A percentile compares a stretch with the other conserved stretches of the same genome.
These are phyloP conservation scores for Sphagnum fallax DNA, from an alignment of 228 moss, liverwort and hornwort species.

Conservation along the genomic window DNA sequence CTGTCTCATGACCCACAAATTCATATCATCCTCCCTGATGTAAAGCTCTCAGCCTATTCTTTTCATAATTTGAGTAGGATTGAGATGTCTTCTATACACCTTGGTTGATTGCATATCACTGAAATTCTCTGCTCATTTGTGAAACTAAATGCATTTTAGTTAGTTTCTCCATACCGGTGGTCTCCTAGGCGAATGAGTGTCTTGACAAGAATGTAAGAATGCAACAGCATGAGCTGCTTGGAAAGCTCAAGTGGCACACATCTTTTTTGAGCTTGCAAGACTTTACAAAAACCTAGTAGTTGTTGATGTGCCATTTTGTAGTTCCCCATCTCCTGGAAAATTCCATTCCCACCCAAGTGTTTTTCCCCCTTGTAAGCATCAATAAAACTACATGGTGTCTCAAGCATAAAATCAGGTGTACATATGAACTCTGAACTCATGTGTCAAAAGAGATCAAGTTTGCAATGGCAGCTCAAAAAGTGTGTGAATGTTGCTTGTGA, in stretches of 20 bases:
- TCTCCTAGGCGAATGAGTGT: slow-evolving; percentile 54
- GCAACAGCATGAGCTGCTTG: slow-evolving; percentile 65
- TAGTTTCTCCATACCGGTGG: slow-evolving; percentile 33
- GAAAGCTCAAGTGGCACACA: slow-evolving; percentile 25
- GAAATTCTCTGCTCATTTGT: no score
- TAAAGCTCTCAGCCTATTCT: no score
- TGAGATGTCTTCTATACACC: no score
- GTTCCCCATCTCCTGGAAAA: slow-evolving; percentile 52
- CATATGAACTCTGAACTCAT: slow-evolving; percentile 19
- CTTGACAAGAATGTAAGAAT: slow-evolving; percentile 83
- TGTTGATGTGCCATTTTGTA: slow-evolving; percentile 81
- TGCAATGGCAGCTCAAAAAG: no score
- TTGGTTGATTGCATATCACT: no score
- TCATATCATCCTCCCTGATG: not conserved
- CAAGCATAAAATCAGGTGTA: slow-evolving; percentile 48
- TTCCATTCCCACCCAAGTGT: not conserved
- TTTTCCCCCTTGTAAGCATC: slow-evolving; percentile 50
- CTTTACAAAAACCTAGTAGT: slow-evolving; percentile 38
- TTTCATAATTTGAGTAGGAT: no score
- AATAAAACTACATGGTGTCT: slow-evolving; percentile 45
- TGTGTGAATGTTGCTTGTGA: no score
- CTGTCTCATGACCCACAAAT: slow-evolving; percentile 11
- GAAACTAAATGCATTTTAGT: no score
- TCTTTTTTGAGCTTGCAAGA: slow-evolving; percentile 19
- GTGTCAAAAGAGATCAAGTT: no score